These are phyloP conservation scores for Diaporthe capsici DNA, from an alignment of 2,329 filamentous ascomycete species.

Conservation along the genomic window DNA sequence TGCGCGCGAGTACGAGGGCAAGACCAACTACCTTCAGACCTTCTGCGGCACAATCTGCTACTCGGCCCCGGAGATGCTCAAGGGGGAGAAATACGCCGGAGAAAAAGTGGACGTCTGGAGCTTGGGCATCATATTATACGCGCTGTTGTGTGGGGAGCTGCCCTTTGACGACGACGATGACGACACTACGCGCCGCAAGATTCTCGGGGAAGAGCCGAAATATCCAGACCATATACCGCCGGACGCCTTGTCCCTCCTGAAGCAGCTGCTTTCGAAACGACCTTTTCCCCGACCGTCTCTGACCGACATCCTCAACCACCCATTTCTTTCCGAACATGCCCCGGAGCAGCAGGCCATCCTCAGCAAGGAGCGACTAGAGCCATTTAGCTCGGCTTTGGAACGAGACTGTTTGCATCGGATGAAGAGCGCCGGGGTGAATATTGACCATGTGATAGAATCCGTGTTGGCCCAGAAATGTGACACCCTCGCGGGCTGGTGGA, in stretches of 20 bases:
- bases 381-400: slow-evolving; percentile 88
- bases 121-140: slow-evolving; percentile 86
- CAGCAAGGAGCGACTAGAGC: slow-evolving; percentile 82
- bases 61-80: slow-evolving; percentile 97
- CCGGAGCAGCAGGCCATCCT: slow-evolving; percentile 91
- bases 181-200: slow-evolving; percentile 85
- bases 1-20: slow-evolving; percentile 96
- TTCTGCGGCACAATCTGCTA: slow-evolving; percentile 99
- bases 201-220: slow-evolving; percentile 86
- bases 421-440: slow-evolving; percentile 93
- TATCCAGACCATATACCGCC: slow-evolving; percentile 85
- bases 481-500: slow-evolving; percentile 95
- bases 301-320: slow-evolving; percentile 87
- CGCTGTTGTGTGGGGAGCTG: slow-evolving; percentile 85
- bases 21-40: slow-evolving; percentile 93
- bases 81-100: slow-evolving; percentile 96
- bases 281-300: slow-evolving; percentile 86
- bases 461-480: slow-evolving; percentile 93
- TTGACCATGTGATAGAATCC: slow-evolving; percentile 94
- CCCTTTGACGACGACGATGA: slow-evolving; percentile 98
- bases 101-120: slow-evolving; percentile 99
- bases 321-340: slow-evolving; percentile 90
- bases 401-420: slow-evolving; percentile 94
- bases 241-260: slow-evolving; percentile 83
- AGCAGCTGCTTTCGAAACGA: slow-evolving; percentile 88